Percentiles rank a stretch among this genome's conserved stretches.
These are phyloP conservation scores for Malus domestica DNA, from an alignment of 306 rosid species.

Conservation along the genomic window ASM211411v1 NC_041802.1:2471501-2472000, in stretches of 20 bases:
- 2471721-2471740: not conserved
- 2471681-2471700: not conserved
- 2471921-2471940: slow-evolving; percentile 51
- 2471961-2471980: not conserved
- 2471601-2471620: too few species aligned
- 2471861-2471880: slow-evolving; percentile 37
- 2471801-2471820: not conserved
- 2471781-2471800: not conserved
- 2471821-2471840: slow-evolving; percentile 45
- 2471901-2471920: slow-evolving; percentile 27
- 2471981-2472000: not conserved
- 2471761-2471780: not conserved
- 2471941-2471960: slow-evolving; percentile 4
- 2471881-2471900: slow-evolving; percentile 26
- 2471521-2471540: not conserved
- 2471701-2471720: not conserved
- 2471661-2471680: too few species aligned
- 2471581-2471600: not conserved
- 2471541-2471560: not conserved
- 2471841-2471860: slow-evolving; percentile 35
- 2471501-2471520: not conserved
- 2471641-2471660: too few species aligned
- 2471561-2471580: too few species aligned
- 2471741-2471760: not conserved
- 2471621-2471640: too few species aligned